Evolutionary conservation across 2,329 filamentous ascomycete species (phyloP).

Genomic region (Tothia fuscella): DNA sequence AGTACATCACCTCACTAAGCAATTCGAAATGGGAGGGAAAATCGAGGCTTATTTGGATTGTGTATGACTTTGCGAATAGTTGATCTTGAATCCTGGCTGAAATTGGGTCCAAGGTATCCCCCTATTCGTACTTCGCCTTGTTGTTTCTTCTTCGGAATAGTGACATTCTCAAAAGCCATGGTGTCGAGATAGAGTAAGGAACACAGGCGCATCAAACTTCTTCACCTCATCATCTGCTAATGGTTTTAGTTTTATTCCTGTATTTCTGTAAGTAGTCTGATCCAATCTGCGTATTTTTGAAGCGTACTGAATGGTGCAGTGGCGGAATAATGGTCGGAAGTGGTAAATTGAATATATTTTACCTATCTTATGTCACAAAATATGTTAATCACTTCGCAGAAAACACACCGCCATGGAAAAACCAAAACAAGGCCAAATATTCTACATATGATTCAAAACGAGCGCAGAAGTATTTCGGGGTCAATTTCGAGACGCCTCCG

Average conservation of each 20-base stretch:
- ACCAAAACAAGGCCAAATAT: conserved; percentile 56
- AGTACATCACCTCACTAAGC: too few species aligned
- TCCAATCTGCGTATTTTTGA: background rate
- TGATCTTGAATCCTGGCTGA: background rate
- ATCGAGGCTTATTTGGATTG: conserved; percentile 59
- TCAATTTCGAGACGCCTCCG: conserved; percentile 30
- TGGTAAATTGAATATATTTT: conserved; percentile 20
- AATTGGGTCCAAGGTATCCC: conserved; percentile 46
- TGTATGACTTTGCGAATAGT: conserved; percentile 29
- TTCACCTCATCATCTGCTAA: background rate
- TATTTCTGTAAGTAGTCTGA: conserved; percentile 41
- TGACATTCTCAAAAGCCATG: conserved; percentile 42
- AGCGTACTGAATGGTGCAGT: conserved; percentile 1
- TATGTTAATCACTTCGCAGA: conserved; percentile 29
- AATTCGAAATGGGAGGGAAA: conserved; percentile 41
- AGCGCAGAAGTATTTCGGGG: conserved; percentile 40
- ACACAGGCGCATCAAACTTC: background rate
- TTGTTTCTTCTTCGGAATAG: conserved; percentile 46
- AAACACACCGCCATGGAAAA: conserved; percentile 63
- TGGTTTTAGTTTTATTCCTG: conserved; percentile 50
- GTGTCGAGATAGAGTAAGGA: conserved; percentile 56
- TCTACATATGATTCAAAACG: conserved; percentile 36
- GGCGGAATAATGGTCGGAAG: conserved; percentile 32
- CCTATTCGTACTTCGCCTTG: conserved; percentile 42
- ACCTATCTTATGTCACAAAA: background rate